A percentile compares a stretch with the other conserved stretches of the same genome.
phyloP scores from a whole-genome alignment of 139 green algal species.

The Medakamo hakoo region DNA sequence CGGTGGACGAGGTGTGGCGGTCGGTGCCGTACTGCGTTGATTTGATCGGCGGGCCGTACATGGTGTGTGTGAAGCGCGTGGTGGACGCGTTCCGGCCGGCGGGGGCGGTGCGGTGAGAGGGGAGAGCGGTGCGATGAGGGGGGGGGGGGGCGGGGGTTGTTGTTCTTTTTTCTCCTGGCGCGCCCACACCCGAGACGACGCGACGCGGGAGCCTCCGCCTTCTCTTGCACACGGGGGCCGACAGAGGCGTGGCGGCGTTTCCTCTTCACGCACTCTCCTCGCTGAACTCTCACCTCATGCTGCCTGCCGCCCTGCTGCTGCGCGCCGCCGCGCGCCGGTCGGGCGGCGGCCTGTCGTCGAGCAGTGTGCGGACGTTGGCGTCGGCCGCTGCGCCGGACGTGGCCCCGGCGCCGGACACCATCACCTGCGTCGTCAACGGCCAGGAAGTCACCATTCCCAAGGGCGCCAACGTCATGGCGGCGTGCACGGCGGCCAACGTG shows the following conservation, averaged over 20 bases:
- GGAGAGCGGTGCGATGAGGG: too few species aligned
- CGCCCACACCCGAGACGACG: too few species aligned
- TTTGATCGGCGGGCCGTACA: slow-evolving; percentile 60
- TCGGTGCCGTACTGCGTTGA: slow-evolving; percentile 80
- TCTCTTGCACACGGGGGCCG: too few species aligned
- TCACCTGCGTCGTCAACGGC: slow-evolving; percentile 84
- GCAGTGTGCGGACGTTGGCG: background rate
- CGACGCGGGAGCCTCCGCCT: too few species aligned
- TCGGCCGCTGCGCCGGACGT: background rate
- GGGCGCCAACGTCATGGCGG: slow-evolving; percentile 74
- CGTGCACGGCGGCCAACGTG: slow-evolving; percentile 87
- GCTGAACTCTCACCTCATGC: too few species aligned
- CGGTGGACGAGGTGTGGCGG: slow-evolving; percentile 75
- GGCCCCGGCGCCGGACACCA: slow-evolving; percentile 22
- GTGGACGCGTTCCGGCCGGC: slow-evolving; percentile 58
- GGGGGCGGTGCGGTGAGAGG: background rate
- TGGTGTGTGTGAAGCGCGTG: slow-evolving; percentile 50
- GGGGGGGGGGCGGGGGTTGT: too few species aligned
- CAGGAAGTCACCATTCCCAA: slow-evolving; percentile 67
- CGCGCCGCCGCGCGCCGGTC: too few species aligned
- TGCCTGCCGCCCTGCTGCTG: too few species aligned
- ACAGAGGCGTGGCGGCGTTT: too few species aligned
- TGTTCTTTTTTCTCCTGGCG: too few species aligned
- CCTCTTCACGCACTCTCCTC: too few species aligned
- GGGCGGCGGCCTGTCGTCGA: background rate